Percentiles rank a stretch among this genome's conserved stretches.
Conservation (phyloP, 1,139 yeast species). For the Kurtzmaniella quercitrusa region DNA sequence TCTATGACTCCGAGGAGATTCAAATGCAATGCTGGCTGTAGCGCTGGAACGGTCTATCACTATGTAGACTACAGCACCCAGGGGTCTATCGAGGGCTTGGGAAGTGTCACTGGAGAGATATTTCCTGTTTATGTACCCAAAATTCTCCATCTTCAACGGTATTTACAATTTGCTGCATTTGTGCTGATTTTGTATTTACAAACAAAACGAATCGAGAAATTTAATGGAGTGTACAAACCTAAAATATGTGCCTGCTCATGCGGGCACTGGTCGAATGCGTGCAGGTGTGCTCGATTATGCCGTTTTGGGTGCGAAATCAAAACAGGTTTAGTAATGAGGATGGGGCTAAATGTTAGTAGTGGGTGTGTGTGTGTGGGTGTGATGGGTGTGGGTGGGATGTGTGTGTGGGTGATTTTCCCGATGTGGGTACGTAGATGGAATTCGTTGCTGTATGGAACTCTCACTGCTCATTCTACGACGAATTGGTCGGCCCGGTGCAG, state of each 20-base stretch:
- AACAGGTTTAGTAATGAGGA: conserved; percentile 3
- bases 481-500: too few species aligned
- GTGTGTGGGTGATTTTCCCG: background rate
- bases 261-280: conserved; percentile 2
- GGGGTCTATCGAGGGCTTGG: background rate
- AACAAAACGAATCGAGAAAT: conserved; percentile 14
- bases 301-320: conserved; percentile 6
- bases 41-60: background rate
- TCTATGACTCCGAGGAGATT: background rate
- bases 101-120: background rate
- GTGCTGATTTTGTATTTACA: conserved; percentile 11
- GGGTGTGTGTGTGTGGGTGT: background rate
- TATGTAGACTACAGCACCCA: background rate
- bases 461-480: too few species aligned
- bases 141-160: conserved; percentile 3
- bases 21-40: background rate
- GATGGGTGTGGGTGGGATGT: background rate
- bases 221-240: conserved; percentile 3
- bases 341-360: background rate
- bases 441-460: too few species aligned
- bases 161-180: conserved; percentile 10
- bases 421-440: background rate
- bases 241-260: background rate
- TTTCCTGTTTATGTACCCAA: conserved; percentile 10
- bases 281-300: too few species aligned